Evolutionary conservation across 164 flowering plant genomes (phyloP), one percentile per base, ranked within the genome.

Genomic region (Sedum album): DNA sequence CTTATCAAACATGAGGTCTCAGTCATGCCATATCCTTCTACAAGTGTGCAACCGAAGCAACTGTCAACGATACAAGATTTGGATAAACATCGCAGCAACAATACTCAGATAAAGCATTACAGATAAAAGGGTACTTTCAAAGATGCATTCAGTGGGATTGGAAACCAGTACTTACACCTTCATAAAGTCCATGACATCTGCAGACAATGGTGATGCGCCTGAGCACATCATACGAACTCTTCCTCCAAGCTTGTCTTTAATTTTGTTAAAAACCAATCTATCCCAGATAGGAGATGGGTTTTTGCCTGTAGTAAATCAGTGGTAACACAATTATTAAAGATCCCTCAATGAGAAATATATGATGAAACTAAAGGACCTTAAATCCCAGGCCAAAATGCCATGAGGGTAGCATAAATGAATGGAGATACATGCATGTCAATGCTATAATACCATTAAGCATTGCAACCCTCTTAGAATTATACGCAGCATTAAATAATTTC

Each of bases 1-100:
- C 83, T 83, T 71, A 91, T 86, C 57, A 82, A 80, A 79, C 97
- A 91, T 33, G 97, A 77, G 57, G 88, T 84, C 79, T 94, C 99
- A 38, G 99, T 94, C 99, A 94, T 94, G 70, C 99, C 99, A 82
- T 94, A 91, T 60, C 99, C 99, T 82, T 94, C 99, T 23, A 68
- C 20, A 21, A 91, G 82, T 63, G 21, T 79, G 69, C 96, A 83
- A 42, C 99, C 92, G 82, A 94, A 94, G 85, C 95, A 88, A 68
- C 97, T 94, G 85, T 42, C 71, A 73, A 36, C 38, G 67, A 72
- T 66, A 18, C 17, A 66, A 67, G 6, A 31, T n/a, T 53, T 20
- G 30, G 25, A 11, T 31, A 6, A 33, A 28, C 6, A 33, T 36
- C 23, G 28, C 6, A 68, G 46, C 15, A 26, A 68, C 51, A 68